These are phyloP conservation scores for Aspergillus saccharolyticus DNA, from an alignment of 495 filamentous ascomycete species.

Conservation along the genomic window DNA sequence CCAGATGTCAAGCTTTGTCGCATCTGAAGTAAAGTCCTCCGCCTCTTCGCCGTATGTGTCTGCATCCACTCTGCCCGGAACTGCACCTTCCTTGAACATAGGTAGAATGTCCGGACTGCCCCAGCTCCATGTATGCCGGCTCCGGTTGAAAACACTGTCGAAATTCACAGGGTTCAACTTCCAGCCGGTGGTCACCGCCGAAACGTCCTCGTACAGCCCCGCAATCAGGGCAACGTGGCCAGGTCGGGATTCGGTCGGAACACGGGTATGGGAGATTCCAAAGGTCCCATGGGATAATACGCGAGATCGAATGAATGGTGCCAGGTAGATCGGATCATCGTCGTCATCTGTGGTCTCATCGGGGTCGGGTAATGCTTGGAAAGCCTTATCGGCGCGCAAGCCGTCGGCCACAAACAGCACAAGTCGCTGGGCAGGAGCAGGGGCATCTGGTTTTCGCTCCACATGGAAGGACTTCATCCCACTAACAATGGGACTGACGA, in stretches of 20 bases:
- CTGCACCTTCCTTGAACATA: constrained; percentile 94
- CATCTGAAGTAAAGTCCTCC: constrained; percentile 87
- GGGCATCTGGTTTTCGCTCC: constrained; percentile 52
- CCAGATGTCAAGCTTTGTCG: constrained; percentile 79
- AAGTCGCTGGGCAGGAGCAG: constrained; percentile 81
- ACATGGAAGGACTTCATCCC: constrained; percentile 83
- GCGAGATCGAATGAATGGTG: constrained; percentile 89
- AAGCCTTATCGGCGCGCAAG: constrained; percentile 94
- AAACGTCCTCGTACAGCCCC: constrained; percentile 97
- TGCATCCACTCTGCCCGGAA: constrained; percentile 79
- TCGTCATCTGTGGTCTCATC: constrained; percentile 47
- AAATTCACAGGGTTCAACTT: constrained; percentile 98
- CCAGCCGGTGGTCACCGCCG: constrained; percentile 95
- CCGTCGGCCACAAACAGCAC: constrained; percentile 98
- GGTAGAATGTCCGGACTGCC: constrained; percentile 95
- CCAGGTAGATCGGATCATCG: constrained; percentile 64
- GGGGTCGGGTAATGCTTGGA: constrained; percentile 90
- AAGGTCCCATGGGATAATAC: constrained; percentile 92
- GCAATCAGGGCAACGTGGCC: constrained; percentile 98
- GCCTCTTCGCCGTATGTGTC: constrained; percentile 76
- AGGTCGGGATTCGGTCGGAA: constrained; percentile 94
- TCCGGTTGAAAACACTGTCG: constrained; percentile 97
- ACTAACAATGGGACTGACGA: constrained; percentile 94
- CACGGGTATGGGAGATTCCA: constrained; percentile 94
- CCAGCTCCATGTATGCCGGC: constrained; percentile 97